A percentile compares a stretch with the other conserved stretches of the same genome.
These are phyloP conservation scores for Saccharomycopsis crataegensis DNA, from an alignment of 1,139 yeast genomes.

Conservation along the genomic window DNA sequence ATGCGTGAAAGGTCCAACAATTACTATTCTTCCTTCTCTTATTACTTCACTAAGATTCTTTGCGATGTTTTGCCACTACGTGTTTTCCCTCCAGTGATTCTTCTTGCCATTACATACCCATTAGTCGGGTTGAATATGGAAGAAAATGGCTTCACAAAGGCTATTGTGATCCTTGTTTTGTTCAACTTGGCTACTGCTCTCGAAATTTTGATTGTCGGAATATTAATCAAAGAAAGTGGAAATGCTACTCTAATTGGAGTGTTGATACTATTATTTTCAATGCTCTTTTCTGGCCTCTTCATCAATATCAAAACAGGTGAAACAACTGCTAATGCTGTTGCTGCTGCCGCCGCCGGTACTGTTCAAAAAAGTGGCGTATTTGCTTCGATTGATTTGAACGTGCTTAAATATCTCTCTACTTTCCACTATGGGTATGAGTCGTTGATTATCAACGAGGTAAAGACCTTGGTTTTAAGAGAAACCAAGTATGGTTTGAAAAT, in stretches of 20 bases:
- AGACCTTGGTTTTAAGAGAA: slow-evolving; percentile 74
- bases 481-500: slow-evolving; percentile 87
- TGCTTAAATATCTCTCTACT: slow-evolving; percentile 79
- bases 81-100: slow-evolving; percentile 78
- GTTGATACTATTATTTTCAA: slow-evolving; percentile 69
- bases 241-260: slow-evolving; percentile 89
- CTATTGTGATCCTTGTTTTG: slow-evolving; percentile 60
- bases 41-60: slow-evolving; percentile 74
- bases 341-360: background rate
- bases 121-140: slow-evolving; percentile 80
- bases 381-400: slow-evolving; percentile 63
- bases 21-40: slow-evolving; percentile 80
- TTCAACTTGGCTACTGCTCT: slow-evolving; percentile 84
- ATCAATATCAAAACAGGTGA: slow-evolving; percentile 40
- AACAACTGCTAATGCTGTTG: background rate
- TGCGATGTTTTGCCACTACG: slow-evolving; percentile 89
- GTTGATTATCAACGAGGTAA: slow-evolving; percentile 87
- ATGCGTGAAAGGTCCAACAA: slow-evolving; percentile 91
- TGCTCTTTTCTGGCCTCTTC: slow-evolving; percentile 88
- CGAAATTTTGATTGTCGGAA: slow-evolving; percentile 81
- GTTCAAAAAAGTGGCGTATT: background rate
- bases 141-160: slow-evolving; percentile 67
- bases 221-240: slow-evolving; percentile 81
- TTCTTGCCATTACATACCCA: slow-evolving; percentile 86
- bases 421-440: slow-evolving; percentile 97